Conservation (phyloP, 2,329 filamentous ascomycete genomes). For the Phymatotrichopsis omnivora region DNA sequence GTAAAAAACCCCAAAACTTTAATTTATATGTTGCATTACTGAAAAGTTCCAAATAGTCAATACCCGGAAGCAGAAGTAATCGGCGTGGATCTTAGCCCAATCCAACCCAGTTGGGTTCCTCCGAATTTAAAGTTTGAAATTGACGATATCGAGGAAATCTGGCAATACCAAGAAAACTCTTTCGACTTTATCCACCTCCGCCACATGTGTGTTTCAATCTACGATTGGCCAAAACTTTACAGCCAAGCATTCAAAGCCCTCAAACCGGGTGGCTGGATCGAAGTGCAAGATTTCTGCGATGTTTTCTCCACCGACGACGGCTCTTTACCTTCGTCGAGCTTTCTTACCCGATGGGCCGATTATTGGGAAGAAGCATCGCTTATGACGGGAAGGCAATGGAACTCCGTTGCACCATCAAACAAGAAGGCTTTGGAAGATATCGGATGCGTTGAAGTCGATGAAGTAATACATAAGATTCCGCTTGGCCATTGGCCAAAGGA, state of each 20-base stretch:
- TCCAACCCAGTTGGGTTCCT: slow-evolving; percentile 25
- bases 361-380: slow-evolving; percentile 7
- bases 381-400: slow-evolving; percentile 4
- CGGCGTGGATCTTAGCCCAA: slow-evolving; percentile 16
- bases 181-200: slow-evolving; percentile 30
- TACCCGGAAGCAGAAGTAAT: slow-evolving; percentile 13
- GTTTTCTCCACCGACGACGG: slow-evolving; percentile 32
- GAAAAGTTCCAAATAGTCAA: slow-evolving; percentile 6
- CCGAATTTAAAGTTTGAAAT: slow-evolving; percentile 34
- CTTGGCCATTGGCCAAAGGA: slow-evolving; percentile 37
- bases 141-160: slow-evolving; percentile 33
- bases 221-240: slow-evolving; percentile 23
- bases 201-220: slow-evolving; percentile 24
- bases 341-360: slow-evolving; percentile 7
- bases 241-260: slow-evolving; percentile 34
- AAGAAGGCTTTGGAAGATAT: slow-evolving; percentile 28
- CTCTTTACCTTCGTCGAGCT: slow-evolving; percentile 23
- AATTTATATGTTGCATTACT: neutral
- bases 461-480: slow-evolving; percentile 31
- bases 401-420: slow-evolving; percentile 23
- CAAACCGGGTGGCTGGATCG: slow-evolving; percentile 36
- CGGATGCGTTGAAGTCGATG: slow-evolving; percentile 33
- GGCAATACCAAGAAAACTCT: slow-evolving; percentile 20
- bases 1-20: slow-evolving; percentile 3
- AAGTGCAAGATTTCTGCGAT: slow-evolving; percentile 25